Percentiles rank a stretch among this genome's conserved stretches.
Evolutionary conservation across 225 moss, liverwort and hornwort genomes (phyloP).

Genomic region (Lunularia cruciata): DNA sequence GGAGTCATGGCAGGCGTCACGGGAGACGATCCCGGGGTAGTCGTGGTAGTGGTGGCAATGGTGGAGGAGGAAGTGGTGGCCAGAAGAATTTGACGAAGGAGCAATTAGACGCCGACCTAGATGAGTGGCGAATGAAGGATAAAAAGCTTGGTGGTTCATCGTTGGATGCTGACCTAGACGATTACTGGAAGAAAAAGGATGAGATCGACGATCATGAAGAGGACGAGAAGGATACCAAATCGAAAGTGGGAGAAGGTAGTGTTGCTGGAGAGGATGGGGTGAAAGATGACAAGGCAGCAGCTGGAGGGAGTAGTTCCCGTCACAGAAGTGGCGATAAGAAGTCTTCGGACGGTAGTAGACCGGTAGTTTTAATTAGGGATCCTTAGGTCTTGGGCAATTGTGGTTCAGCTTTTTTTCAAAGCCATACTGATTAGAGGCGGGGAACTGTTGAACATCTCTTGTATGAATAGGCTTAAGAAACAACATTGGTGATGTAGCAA

Average conservation of each 20-base stretch:
- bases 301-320: not conserved
- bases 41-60: not conserved
- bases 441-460: not conserved
- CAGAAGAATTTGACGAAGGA: slow-evolving; percentile 76
- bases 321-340: slow-evolving; percentile 9
- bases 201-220: slow-evolving; percentile 34
- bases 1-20: slow-evolving; percentile 49
- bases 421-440: not conserved
- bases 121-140: slow-evolving; percentile 88
- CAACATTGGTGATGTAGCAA: not conserved
- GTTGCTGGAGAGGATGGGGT: slow-evolving; percentile 4
- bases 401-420: not conserved
- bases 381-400: not conserved
- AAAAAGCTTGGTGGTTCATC: slow-evolving; percentile 78
- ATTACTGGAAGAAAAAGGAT: slow-evolving; percentile 77
- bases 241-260: slow-evolving; percentile 18
- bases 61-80: slow-evolving; percentile 42
- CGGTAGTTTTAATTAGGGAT: not conserved
- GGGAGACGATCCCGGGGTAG: slow-evolving; percentile 56
- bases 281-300: not conserved
- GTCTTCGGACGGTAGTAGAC: not conserved
- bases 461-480: not conserved
- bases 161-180: slow-evolving; percentile 76
- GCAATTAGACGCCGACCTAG: slow-evolving; percentile 77
- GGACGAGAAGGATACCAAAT: slow-evolving; percentile 12